Conservation (phyloP, 2,329 filamentous ascomycete species). For the Penicillium olsonii region DNA sequence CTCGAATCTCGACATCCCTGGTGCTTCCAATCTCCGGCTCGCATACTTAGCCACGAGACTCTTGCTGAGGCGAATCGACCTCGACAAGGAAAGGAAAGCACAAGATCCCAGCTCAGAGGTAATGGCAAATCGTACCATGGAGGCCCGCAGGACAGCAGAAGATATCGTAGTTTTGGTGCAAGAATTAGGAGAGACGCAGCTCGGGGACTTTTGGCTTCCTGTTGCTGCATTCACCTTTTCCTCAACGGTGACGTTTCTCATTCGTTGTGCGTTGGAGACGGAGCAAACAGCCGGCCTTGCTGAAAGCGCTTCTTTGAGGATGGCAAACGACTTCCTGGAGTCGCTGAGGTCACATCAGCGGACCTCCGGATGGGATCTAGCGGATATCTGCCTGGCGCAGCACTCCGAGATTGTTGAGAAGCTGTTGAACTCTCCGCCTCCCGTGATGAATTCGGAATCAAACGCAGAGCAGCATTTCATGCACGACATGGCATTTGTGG, state of each 20-base stretch:
- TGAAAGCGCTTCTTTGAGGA: slow-evolving; percentile 39
- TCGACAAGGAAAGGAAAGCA: slow-evolving; percentile 38
- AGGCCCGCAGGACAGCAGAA: slow-evolving; percentile 49
- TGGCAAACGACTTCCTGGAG: slow-evolving; percentile 47
- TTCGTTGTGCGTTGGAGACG: slow-evolving; percentile 51
- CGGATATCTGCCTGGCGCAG: slow-evolving; percentile 52
- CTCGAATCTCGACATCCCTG: slow-evolving; percentile 43
- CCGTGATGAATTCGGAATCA: not conserved
- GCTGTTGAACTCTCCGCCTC: slow-evolving; percentile 18
- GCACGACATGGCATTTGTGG: slow-evolving; percentile 11
- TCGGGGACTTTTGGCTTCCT: slow-evolving; percentile 55
- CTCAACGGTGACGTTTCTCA: slow-evolving; percentile 52
- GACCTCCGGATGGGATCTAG: slow-evolving; percentile 52
- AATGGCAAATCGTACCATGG: slow-evolving; percentile 32
- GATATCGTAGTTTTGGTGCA: slow-evolving; percentile 53
- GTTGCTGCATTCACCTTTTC: slow-evolving; percentile 52
- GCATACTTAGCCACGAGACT: slow-evolving; percentile 53
- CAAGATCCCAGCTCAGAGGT: slow-evolving; percentile 22
- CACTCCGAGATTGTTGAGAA: slow-evolving; percentile 53
- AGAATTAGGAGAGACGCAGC: slow-evolving; percentile 46
- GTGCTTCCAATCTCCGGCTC: slow-evolving; percentile 55
- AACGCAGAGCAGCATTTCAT: slow-evolving; percentile 8
- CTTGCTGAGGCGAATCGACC: slow-evolving; percentile 50
- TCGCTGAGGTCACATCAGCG: slow-evolving; percentile 45
- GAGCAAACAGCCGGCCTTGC: slow-evolving; percentile 16